phyloP scores from a whole-genome alignment of 441 rosid species.

The Euphorbia schlechtendalii region DNA sequence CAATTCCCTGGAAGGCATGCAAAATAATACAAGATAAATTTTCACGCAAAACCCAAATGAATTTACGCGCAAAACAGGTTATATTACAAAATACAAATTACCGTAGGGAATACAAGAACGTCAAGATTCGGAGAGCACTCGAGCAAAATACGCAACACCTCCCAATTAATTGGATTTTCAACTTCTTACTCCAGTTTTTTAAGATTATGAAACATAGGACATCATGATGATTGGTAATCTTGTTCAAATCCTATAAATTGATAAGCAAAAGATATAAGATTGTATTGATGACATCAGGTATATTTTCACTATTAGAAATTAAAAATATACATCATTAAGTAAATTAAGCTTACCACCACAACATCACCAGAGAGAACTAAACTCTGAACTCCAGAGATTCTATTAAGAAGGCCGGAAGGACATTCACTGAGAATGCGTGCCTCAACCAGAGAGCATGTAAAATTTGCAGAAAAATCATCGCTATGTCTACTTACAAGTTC shows the following conservation, averaged over 20 bases:
- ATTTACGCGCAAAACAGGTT: too few relatives aligned
- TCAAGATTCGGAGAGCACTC: slow-evolving; percentile 9
- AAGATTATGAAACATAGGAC: slow-evolving; percentile 2
- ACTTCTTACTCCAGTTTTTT: slow-evolving; percentile 1
- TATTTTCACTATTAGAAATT: too few relatives aligned
- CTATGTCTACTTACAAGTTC: not conserved
- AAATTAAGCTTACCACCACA: slow-evolving; percentile 6
- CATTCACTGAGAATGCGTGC: not conserved
- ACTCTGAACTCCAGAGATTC: slow-evolving; percentile 1
- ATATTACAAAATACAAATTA: not conserved
- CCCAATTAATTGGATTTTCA: not conserved
- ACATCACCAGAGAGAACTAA: not conserved
- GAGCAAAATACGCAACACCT: not conserved
- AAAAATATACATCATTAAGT: too few relatives aligned
- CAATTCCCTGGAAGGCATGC: slow-evolving; percentile 6
- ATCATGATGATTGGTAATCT: not conserved
- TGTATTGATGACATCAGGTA: not conserved
- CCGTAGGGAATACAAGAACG: slow-evolving; percentile 4
- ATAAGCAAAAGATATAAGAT: not conserved
- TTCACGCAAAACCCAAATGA: not conserved
- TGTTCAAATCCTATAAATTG: not conserved
- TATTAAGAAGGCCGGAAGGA: not conserved
- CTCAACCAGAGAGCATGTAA: not conserved
- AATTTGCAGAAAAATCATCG: not conserved
- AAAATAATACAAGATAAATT: not conserved